These are phyloP conservation scores for Aquilaria agallochum DNA, from an alignment of 441 rosid genomes.

Conservation along the genomic window DNA sequence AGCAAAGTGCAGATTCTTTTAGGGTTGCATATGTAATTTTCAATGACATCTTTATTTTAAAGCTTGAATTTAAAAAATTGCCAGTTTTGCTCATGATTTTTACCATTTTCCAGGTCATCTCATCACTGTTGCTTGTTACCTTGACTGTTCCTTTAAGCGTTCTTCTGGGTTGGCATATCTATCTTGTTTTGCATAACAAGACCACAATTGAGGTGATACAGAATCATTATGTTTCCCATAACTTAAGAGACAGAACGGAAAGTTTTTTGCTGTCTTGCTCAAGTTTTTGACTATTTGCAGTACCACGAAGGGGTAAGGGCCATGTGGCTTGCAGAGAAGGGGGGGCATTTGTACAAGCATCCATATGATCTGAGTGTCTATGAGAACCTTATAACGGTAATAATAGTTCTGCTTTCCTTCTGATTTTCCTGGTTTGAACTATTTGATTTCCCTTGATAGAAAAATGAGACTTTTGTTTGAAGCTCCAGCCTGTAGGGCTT, in stretches of 20 bases:
- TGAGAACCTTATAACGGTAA: slow-evolving; percentile 72
- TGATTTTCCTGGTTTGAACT: not conserved
- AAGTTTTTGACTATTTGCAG: slow-evolving; percentile 28
- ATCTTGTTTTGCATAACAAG: slow-evolving; percentile 76
- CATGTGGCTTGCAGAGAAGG: slow-evolving; percentile 93
- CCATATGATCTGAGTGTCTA: slow-evolving; percentile 79
- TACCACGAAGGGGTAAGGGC: slow-evolving; percentile 96
- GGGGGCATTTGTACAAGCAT: slow-evolving; percentile 72
- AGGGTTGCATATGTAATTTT: slow-evolving; percentile 66
- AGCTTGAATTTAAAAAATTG: slow-evolving; percentile 14
- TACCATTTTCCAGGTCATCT: slow-evolving; percentile 52
- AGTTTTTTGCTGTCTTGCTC: slow-evolving; percentile 7
- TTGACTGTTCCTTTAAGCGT: slow-evolving; percentile 53
- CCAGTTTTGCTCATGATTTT: slow-evolving; percentile 12
- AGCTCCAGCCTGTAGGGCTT: too few relatives aligned
- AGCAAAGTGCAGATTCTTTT: slow-evolving; percentile 53
- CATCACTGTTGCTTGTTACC: slow-evolving; percentile 67
- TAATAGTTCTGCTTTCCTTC: slow-evolving; percentile 5
- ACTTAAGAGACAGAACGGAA: not conserved
- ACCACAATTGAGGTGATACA: slow-evolving; percentile 76
- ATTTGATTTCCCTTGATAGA: not conserved
- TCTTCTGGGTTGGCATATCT: slow-evolving; percentile 90
- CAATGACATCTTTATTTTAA: slow-evolving; percentile 17
- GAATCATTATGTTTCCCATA: not conserved
- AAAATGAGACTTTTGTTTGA: too few relatives aligned